Percentiles rank a stretch among this genome's conserved stretches.
These are phyloP conservation scores for Aphanoascus verrucosus DNA, from an alignment of 2,329 filamentous ascomycete species.

Conservation along the genomic window DNA sequence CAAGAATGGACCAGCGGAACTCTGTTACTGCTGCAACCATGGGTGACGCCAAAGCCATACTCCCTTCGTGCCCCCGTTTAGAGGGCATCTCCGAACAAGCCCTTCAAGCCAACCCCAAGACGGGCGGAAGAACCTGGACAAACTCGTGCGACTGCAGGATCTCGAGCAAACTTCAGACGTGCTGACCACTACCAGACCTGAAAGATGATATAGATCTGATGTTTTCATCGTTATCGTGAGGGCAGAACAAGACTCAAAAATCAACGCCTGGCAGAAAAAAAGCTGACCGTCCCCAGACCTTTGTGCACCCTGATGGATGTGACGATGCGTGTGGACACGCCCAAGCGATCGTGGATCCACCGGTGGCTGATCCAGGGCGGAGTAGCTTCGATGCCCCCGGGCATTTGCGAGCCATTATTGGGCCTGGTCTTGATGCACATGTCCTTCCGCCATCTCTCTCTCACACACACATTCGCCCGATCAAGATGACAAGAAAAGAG, in stretches of 20 bases:
- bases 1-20: too few species aligned
- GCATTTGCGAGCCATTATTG: not conserved
- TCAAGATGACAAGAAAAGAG: too few species aligned
- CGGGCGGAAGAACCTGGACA: conserved; percentile 2
- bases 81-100: not conserved
- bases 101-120: not conserved
- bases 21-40: too few species aligned
- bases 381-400: not conserved
- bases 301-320: not conserved
- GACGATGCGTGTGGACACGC: conserved; percentile 1
- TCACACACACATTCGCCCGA: too few species aligned
- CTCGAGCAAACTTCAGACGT: not conserved
- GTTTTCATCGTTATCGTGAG: too few species aligned
- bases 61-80: too few species aligned
- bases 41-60: too few species aligned
- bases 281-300: not conserved
- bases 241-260: too few species aligned
- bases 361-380: conserved; percentile 5
- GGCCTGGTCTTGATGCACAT: not conserved
- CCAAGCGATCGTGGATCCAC: conserved; percentile 11
- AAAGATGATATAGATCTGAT: too few species aligned
- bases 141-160: conserved; percentile 6
- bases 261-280: not conserved
- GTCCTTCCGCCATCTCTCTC: too few species aligned
- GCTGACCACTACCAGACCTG: too few species aligned